phyloP scores from a whole-genome alignment of 2,329 filamentous ascomycete genomes.

The Fusarium sp. region DNA sequence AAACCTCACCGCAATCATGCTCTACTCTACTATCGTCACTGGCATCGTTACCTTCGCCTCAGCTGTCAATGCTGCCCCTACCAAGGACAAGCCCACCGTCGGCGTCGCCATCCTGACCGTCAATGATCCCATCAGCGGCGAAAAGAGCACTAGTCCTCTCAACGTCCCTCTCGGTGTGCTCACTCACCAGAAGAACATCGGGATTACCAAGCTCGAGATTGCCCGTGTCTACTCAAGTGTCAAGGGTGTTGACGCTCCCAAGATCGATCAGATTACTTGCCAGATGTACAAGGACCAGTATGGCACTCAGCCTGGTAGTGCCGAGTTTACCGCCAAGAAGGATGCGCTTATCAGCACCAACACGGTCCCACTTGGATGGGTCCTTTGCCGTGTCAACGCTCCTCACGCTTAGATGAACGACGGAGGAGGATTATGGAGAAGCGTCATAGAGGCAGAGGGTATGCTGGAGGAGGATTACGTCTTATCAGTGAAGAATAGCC shows the following conservation, averaged over 20 bases:
- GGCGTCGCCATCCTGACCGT: slow-evolving; percentile 24
- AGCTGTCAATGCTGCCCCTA: slow-evolving; percentile 1
- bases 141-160: slow-evolving; percentile 2
- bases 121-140: slow-evolving; percentile 7
- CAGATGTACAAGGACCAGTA: slow-evolving; percentile 38
- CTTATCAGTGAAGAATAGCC: no score
- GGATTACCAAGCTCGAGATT: slow-evolving; percentile 25
- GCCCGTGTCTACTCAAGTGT: slow-evolving; percentile 8
- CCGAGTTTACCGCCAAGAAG: slow-evolving; percentile 12
- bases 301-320: slow-evolving; percentile 22
- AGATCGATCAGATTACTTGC: slow-evolving; percentile 19
- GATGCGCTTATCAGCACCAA: slow-evolving; percentile 30
- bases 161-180: slow-evolving; percentile 30
- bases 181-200: slow-evolving; percentile 7
- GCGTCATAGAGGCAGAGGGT: no score
- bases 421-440: no score
- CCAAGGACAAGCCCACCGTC: not conserved
- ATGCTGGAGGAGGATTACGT: no score
- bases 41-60: not conserved
- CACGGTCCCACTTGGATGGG: slow-evolving; percentile 31
- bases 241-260: slow-evolving; percentile 11
- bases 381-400: slow-evolving; percentile 35
- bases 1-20: not conserved
- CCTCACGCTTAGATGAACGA: no score
- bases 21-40: not conserved